Evolutionary conservation across 2,329 filamentous ascomycete species (phyloP).

Genomic region (Aspergillus latus): DNA sequence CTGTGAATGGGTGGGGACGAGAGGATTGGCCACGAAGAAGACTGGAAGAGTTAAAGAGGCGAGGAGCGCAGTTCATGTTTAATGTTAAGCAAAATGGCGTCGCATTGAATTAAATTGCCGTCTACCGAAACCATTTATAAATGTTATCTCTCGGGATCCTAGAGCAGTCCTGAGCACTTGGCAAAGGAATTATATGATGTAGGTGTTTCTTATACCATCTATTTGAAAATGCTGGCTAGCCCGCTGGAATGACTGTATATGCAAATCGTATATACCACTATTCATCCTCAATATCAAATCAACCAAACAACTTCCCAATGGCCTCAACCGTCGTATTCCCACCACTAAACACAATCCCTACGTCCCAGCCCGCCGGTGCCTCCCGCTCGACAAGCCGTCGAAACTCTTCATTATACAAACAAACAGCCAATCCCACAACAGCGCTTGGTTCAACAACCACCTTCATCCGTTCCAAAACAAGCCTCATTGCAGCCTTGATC

Average conservation of each 20-base stretch:
- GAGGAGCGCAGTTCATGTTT: conserved; percentile 34
- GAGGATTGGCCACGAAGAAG: conserved; percentile 38
- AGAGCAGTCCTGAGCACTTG: neutral
- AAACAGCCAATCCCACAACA: conserved; percentile 79
- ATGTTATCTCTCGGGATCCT: neutral
- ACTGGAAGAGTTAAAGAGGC: conserved; percentile 27
- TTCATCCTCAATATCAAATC: neutral
- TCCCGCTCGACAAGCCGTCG: conserved; percentile 62
- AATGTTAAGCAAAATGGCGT: conserved; percentile 29
- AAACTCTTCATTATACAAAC: conserved; percentile 84
- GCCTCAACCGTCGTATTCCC: conserved; percentile 66
- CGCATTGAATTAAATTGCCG: conserved; percentile 8
- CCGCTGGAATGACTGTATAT: neutral
- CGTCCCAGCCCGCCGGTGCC: conserved; percentile 70
- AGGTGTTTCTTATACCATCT: neutral
- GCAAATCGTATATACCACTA: neutral
- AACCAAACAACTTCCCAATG: conserved; percentile 54
- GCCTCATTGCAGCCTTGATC: conserved; percentile 71
- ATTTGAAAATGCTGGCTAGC: too few relatives aligned
- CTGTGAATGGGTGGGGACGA: conserved; percentile 38
- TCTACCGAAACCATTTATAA: neutral
- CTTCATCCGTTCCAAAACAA: conserved; percentile 87
- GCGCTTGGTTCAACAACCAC: conserved; percentile 85
- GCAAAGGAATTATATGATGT: neutral
- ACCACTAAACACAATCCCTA: conserved; percentile 62